phyloP scores from a whole-genome alignment of 371 early-diverging fungal genomes.

The Amoeboradix gromovi region DNA sequence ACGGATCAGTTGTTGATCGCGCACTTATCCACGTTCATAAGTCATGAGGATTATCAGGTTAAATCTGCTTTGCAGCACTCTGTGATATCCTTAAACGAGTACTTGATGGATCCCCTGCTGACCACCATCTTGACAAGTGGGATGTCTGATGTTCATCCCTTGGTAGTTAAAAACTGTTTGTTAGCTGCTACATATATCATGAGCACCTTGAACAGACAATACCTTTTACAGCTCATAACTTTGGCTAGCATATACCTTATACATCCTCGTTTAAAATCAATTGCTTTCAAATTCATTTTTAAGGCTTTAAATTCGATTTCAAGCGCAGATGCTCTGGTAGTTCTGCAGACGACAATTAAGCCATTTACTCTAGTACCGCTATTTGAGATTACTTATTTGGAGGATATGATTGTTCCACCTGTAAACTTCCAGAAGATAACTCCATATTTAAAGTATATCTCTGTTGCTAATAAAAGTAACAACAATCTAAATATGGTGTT shows the following conservation, averaged over 20 bases:
- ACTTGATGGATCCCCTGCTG: neutral
- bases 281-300: neutral
- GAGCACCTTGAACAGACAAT: neutral
- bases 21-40: neutral
- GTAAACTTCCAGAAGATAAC: no score
- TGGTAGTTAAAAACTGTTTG: neutral
- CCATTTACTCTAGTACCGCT: neutral
- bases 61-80: neutral
- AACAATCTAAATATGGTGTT: no score
- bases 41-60: neutral
- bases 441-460: no score
- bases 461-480: no score
- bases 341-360: neutral
- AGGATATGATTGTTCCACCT: neutral
- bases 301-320: neutral
- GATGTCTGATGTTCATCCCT: neutral
- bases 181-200: neutral
- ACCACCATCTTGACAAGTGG: neutral
- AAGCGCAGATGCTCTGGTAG: neutral
- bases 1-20: neutral
- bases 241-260: neutral
- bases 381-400: neutral
- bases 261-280: neutral
- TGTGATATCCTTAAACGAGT: neutral
- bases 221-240: neutral